These are phyloP conservation scores for Trichosanthes cucumerina DNA, from an alignment of 306 rosid genomes.

Conservation along the genomic window DNA sequence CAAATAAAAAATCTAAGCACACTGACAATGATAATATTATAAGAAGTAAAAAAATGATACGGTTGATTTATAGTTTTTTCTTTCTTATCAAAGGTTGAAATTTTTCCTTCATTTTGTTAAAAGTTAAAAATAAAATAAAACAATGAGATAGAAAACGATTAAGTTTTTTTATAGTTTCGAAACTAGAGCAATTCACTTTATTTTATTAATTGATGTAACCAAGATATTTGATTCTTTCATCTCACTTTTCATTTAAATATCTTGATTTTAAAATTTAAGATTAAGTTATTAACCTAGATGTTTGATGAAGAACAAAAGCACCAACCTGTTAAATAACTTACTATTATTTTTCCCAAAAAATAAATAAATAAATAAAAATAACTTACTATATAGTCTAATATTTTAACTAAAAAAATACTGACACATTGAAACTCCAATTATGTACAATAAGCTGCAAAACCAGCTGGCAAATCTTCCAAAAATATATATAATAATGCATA, in stretches of 20 bases:
- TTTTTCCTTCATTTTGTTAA: too few species aligned
- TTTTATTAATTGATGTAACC: background rate
- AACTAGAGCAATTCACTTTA: background rate
- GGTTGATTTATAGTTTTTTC: too few species aligned
- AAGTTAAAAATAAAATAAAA: background rate
- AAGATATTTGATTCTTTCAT: slow-evolving; percentile 12
- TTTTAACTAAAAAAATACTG: background rate
- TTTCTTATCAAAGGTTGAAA: too few species aligned
- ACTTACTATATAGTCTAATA: background rate
- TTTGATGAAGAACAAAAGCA: slow-evolving; percentile 8
- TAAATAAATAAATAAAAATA: background rate
- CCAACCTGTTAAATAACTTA: background rate
- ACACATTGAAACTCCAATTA: background rate
- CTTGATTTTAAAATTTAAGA: background rate
- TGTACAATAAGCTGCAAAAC: slow-evolving; percentile 2
- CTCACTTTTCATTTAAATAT: background rate
- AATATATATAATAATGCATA: background rate
- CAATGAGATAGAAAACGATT: background rate
- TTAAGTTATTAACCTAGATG: background rate
- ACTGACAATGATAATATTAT: too few species aligned
- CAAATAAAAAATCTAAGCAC: too few species aligned
- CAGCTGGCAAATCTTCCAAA: background rate
- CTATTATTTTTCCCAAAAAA: background rate
- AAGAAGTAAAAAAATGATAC: too few species aligned
- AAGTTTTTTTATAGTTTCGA: background rate